phyloP scores from a whole-genome alignment of 805 yeast genomes.

The Yarrowia sp. region DNA sequence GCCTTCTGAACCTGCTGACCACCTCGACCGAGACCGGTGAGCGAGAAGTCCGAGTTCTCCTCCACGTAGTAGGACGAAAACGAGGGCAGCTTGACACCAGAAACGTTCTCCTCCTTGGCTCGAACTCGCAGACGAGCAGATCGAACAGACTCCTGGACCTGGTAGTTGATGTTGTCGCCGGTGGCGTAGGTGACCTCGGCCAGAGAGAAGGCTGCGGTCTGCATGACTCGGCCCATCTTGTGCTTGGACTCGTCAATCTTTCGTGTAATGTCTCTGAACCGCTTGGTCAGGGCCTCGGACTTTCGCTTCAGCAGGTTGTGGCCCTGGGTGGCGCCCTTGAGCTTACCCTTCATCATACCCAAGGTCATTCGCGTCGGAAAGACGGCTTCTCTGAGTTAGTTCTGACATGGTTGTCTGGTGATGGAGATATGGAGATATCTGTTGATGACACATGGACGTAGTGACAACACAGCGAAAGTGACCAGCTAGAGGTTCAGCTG shows the following conservation, averaged over 20 bases:
- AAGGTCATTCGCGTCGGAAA: conserved; percentile 98
- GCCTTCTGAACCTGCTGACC: conserved; percentile 98
- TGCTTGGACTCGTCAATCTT: conserved; percentile 94
- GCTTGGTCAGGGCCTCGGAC: conserved; percentile 94
- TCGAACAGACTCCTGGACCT: conserved; percentile 92
- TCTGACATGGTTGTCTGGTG: not conserved
- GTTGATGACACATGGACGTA: not conserved
- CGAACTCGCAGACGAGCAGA: conserved; percentile 85
- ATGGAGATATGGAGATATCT: not conserved
- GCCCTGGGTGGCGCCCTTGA: conserved; percentile 97
- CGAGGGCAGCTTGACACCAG: conserved; percentile 93
- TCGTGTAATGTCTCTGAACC: conserved; percentile 94
- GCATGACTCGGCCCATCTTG: conserved; percentile 98
- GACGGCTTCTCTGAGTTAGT: conserved; percentile 77
- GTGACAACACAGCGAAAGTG: not conserved
- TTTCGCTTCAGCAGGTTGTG: conserved; percentile 91
- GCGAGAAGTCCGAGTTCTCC: conserved; percentile 87
- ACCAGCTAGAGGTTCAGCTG: too few species aligned
- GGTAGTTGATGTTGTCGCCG: conserved; percentile 93
- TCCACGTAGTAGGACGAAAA: conserved; percentile 86
- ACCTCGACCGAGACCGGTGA: conserved; percentile 98
- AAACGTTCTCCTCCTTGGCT: conserved; percentile 93
- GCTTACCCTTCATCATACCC: conserved; percentile 90
- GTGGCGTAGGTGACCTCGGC: conserved; percentile 98
- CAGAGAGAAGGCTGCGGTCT: conserved; percentile 94